A percentile compares a stretch with the other conserved stretches of the same genome.
Conservation (phyloP, 768 basidiomycete genomes). For the Kwoniella bestiolae region DNA sequence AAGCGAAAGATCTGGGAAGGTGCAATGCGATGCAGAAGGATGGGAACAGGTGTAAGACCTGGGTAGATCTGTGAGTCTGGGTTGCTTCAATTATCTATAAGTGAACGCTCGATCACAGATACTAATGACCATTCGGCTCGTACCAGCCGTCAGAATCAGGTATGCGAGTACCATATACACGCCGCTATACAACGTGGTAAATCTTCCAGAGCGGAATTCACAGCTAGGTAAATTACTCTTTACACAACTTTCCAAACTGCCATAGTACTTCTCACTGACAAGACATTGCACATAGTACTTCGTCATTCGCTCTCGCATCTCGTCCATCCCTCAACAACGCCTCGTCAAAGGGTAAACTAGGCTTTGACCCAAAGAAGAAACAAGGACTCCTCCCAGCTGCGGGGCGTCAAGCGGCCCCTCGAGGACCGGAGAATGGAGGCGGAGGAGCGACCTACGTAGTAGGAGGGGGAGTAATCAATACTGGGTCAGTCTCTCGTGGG, state of each 20-base stretch:
- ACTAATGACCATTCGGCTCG: too few relatives aligned
- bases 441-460: conserved; percentile 71
- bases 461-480: conserved; percentile 72
- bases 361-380: conserved; percentile 42
- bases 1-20: conserved; percentile 82
- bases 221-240: conserved; percentile 67
- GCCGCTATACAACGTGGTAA: conserved; percentile 74
- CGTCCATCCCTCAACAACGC: conserved; percentile 2
- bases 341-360: conserved; percentile 22
- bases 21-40: conserved; percentile 78
- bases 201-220: conserved; percentile 82
- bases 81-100: too few relatives aligned
- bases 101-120: too few relatives aligned
- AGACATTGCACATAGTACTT: conserved; percentile 32
- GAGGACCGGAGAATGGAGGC: conserved; percentile 41
- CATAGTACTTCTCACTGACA: not conserved
- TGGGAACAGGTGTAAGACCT: conserved; percentile 78
- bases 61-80: conserved; percentile 76
- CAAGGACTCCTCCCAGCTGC: conserved; percentile 49
- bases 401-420: conserved; percentile 41
- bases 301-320: conserved; percentile 38
- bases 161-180: conserved; percentile 91
- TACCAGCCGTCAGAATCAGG: conserved; percentile 68
- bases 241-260: not conserved
- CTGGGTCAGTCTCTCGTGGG: conserved; percentile 25